phyloP scores from a whole-genome alignment of 2,329 filamentous ascomycete species.

The Eurotiales sp. region DNA sequence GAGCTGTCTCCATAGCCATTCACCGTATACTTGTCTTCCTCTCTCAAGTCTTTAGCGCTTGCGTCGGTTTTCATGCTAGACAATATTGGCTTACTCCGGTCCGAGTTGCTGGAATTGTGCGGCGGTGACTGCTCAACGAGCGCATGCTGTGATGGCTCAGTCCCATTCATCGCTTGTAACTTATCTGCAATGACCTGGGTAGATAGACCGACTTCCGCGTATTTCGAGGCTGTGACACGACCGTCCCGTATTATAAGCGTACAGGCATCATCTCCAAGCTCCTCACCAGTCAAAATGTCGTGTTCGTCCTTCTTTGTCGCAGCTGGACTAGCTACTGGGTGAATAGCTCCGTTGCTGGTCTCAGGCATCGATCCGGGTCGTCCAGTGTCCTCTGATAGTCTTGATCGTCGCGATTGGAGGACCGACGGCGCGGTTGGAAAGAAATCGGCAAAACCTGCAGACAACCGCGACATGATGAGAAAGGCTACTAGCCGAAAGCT shows the following conservation, averaged over 20 bases:
- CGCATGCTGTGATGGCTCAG: not conserved
- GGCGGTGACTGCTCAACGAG: not conserved
- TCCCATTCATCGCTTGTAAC: conserved; percentile 4
- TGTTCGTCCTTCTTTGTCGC: not conserved
- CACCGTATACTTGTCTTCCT: not conserved
- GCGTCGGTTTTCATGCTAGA: not conserved
- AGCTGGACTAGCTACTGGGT: conserved; percentile 16
- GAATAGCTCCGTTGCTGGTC: conserved; percentile 28
- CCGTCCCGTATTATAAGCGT: not conserved
- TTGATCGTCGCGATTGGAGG: conserved; percentile 47
- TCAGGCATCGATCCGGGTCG: conserved; percentile 54
- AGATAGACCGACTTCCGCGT: not conserved
- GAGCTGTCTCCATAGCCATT: not conserved
- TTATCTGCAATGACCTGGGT: not conserved
- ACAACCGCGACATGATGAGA: conserved; percentile 72
- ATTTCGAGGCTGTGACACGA: not conserved
- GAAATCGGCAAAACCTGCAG: conserved; percentile 80
- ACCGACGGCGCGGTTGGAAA: conserved; percentile 74
- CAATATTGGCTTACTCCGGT: not conserved
- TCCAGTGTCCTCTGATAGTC: conserved; percentile 47
- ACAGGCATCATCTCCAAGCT: not conserved
- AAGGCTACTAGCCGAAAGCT: conserved; percentile 14
- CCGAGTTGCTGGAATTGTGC: not conserved
- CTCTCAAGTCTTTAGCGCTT: not conserved
- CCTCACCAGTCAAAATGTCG: not conserved